A percentile compares a stretch with the other conserved stretches of the same genome.
phyloP scores from a whole-genome alignment of 495 filamentous ascomycete species.

The Chaetomidium leptoderma region DNA sequence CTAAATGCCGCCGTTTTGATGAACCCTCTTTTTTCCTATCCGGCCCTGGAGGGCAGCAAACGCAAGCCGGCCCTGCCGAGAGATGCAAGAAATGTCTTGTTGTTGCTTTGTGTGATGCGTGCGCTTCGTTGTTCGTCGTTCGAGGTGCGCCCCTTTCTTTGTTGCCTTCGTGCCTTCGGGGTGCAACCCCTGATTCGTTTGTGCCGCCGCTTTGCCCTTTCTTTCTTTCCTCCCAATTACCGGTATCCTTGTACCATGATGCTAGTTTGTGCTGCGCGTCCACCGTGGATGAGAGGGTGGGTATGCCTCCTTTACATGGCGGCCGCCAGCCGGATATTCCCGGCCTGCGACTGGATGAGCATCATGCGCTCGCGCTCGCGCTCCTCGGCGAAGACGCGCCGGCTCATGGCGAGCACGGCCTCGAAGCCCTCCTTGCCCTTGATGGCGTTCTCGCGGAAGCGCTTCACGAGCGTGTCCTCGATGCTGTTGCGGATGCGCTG shows the following conservation, averaged over 20 bases:
- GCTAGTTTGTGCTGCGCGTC: neutral
- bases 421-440: slow-evolving; percentile 92
- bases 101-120: neutral
- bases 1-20: slow-evolving; percentile 18
- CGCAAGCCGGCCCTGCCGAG: neutral
- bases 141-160: neutral
- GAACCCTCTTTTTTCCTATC: slow-evolving; percentile 16
- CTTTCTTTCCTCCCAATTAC: slow-evolving; percentile 8
- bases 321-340: slow-evolving; percentile 31
- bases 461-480: slow-evolving; percentile 81
- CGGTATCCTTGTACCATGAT: neutral
- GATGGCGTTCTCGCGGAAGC: slow-evolving; percentile 85
- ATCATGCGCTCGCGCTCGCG: slow-evolving; percentile 42
- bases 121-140: neutral
- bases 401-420: slow-evolving; percentile 86
- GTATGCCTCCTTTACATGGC: neutral
- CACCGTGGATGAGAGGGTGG: neutral
- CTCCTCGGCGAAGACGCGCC: slow-evolving; percentile 86
- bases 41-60: neutral
- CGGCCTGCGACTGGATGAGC: slow-evolving; percentile 28
- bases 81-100: slow-evolving; percentile 1
- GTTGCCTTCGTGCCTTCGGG: slow-evolving; percentile 5
- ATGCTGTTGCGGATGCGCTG: slow-evolving; percentile 90
- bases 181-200: neutral
- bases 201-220: neutral